Conservation (phyloP, 257 asterid genomes). For the Salvia splendens region DNA sequence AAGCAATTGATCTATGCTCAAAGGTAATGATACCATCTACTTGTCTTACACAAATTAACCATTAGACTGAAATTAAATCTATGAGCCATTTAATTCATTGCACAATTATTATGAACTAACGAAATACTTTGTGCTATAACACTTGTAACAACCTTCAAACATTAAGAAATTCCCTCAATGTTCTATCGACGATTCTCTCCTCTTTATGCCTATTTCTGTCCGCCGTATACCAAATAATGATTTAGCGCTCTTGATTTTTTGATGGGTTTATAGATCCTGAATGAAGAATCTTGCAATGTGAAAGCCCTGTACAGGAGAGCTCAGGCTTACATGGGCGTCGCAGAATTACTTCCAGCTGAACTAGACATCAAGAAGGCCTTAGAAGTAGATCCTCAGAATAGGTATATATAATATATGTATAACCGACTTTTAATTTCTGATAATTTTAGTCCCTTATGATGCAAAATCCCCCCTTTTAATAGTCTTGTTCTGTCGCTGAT, state of each 20-base stretch:
- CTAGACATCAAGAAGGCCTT: slow-evolving; percentile 70
- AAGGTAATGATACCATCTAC: slow-evolving; percentile 41
- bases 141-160: slow-evolving; percentile 17
- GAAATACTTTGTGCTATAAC: slow-evolving; percentile 1
- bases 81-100: neutral
- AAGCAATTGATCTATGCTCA: slow-evolving; percentile 55
- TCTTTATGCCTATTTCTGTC: slow-evolving; percentile 16
- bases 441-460: slow-evolving; percentile 3
- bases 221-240: neutral
- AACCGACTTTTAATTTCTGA: neutral
- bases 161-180: neutral
- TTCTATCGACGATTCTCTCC: neutral
- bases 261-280: slow-evolving; percentile 46
- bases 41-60: neutral
- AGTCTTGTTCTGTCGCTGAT: neutral
- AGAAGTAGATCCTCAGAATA: slow-evolving; percentile 70
- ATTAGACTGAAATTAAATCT: neutral
- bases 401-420: slow-evolving; percentile 29
- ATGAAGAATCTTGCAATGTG: slow-evolving; percentile 61
- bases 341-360: slow-evolving; percentile 64
- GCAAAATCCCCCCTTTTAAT: neutral
- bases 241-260: neutral
- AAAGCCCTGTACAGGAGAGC: slow-evolving; percentile 79
- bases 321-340: slow-evolving; percentile 58
- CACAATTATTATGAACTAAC: neutral